These are phyloP conservation scores for Casuarina cunninghamiana DNA, from an alignment of 306 rosid genomes.

Conservation along the genomic window DNA sequence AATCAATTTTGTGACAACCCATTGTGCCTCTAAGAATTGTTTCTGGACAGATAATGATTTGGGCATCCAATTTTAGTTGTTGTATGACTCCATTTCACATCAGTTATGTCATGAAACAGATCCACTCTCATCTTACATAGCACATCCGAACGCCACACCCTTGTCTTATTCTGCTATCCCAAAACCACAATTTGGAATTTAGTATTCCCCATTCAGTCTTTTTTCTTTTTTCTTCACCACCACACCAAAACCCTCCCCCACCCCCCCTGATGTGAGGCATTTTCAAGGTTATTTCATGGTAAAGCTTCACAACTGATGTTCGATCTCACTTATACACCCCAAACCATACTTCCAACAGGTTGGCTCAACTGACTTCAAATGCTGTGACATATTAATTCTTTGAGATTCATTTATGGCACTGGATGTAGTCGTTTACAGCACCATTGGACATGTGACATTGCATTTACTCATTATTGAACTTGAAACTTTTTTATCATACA, in stretches of 20 bases:
- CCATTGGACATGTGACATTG: too few relatives aligned
- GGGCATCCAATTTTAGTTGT: neutral
- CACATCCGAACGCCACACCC: neutral
- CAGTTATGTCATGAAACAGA: neutral
- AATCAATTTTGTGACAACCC: neutral
- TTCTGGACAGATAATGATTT: neutral
- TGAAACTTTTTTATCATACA: too few relatives aligned
- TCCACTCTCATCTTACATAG: neutral
- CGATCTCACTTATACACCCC: neutral
- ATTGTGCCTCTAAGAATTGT: neutral
- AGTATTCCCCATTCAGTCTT: too few relatives aligned
- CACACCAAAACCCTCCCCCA: too few relatives aligned
- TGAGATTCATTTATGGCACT: too few relatives aligned
- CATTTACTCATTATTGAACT: too few relatives aligned
- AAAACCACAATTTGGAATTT: neutral
- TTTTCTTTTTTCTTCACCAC: too few relatives aligned
- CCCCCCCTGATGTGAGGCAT: too few relatives aligned
- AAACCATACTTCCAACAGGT: neutral
- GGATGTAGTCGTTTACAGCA: too few relatives aligned
- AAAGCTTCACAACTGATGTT: neutral
- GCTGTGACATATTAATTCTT: too few relatives aligned
- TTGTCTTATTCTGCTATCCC: neutral
- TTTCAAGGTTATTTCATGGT: neutral
- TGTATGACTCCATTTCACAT: too few relatives aligned
- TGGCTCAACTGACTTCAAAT: neutral